Percentiles rank a stretch among this genome's conserved stretches.
Conservation (phyloP, 805 yeast genomes). For the Myxozyma geophila region DNA sequence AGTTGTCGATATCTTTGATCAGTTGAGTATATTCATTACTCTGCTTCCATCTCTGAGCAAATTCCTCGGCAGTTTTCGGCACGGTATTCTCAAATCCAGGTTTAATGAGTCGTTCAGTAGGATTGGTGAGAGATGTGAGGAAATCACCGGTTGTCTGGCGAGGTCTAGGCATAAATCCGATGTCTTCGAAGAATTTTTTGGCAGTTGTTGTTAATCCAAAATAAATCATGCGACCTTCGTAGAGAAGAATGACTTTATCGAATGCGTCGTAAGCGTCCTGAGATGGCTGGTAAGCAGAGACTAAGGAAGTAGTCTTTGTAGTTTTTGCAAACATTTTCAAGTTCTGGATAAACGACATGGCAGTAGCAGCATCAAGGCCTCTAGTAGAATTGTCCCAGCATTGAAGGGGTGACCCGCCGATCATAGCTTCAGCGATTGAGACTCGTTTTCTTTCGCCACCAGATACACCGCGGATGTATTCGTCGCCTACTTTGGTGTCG, state of each 20-base stretch:
- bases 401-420: slow-evolving; percentile 54
- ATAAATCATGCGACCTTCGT: slow-evolving; percentile 61
- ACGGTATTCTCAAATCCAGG: slow-evolving; percentile 54
- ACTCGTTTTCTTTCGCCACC: slow-evolving; percentile 65
- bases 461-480: slow-evolving; percentile 60
- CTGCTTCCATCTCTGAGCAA: slow-evolving; percentile 53
- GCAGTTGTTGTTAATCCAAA: slow-evolving; percentile 56
- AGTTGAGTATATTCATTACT: slow-evolving; percentile 51
- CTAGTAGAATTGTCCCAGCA: slow-evolving; percentile 74
- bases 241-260: slow-evolving; percentile 58
- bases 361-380: slow-evolving; percentile 74
- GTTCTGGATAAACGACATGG: slow-evolving; percentile 64
- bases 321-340: slow-evolving; percentile 60
- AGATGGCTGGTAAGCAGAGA: slow-evolving; percentile 66
- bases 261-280: slow-evolving; percentile 59
- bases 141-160: slow-evolving; percentile 58
- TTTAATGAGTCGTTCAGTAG: slow-evolving; percentile 54
- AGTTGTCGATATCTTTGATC: slow-evolving; percentile 52
- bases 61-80: slow-evolving; percentile 53
- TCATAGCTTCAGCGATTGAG: slow-evolving; percentile 57
- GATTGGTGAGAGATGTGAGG: slow-evolving; percentile 48
- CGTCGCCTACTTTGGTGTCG: slow-evolving; percentile 52
- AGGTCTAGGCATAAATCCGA: slow-evolving; percentile 62
- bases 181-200: slow-evolving; percentile 53
- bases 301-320: slow-evolving; percentile 56